These are phyloP conservation scores for Teratosphaeria gauchensis DNA, from an alignment of 2,329 filamentous ascomycete species.

Conservation along the genomic window DNA sequence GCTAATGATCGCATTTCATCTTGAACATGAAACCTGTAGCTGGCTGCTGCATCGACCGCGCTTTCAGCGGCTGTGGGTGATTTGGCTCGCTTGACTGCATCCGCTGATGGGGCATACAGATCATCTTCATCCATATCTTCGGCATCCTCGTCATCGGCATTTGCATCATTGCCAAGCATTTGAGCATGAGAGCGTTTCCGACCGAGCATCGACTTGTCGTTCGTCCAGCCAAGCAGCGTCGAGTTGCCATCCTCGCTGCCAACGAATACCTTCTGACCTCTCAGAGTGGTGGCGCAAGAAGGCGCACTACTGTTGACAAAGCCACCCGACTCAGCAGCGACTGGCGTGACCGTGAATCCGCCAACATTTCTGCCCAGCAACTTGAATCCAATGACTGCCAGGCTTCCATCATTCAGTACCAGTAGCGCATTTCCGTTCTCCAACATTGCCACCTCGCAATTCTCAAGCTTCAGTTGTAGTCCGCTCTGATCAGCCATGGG, in stretches of 20 bases:
- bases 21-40: slow-evolving; percentile 62
- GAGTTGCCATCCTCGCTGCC: slow-evolving; percentile 81
- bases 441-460: slow-evolving; percentile 66
- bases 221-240: slow-evolving; percentile 68
- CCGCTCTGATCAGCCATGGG: slow-evolving; percentile 78
- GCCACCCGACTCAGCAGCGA: slow-evolving; percentile 51
- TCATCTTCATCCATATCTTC: slow-evolving; percentile 51
- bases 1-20: slow-evolving; percentile 70
- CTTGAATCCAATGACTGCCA: slow-evolving; percentile 69
- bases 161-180: slow-evolving; percentile 42
- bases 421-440: slow-evolving; percentile 78
- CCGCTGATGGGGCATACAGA: slow-evolving; percentile 41
- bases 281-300: slow-evolving; percentile 61
- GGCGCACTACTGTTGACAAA: slow-evolving; percentile 50
- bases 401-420: slow-evolving; percentile 62
- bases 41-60: slow-evolving; percentile 46
- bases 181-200: slow-evolving; percentile 57
- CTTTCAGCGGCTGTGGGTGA: slow-evolving; percentile 8
- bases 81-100: background rate
- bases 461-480: slow-evolving; percentile 69
- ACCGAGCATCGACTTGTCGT: slow-evolving; percentile 50
- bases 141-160: slow-evolving; percentile 46
- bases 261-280: slow-evolving; percentile 64
- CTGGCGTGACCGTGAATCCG: slow-evolving; percentile 61
- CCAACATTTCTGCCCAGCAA: slow-evolving; percentile 88